Base-by-base conservation (phyloP, 2,329 filamentous ascomycete species). In the Trichoderma aggressivum region DNA sequence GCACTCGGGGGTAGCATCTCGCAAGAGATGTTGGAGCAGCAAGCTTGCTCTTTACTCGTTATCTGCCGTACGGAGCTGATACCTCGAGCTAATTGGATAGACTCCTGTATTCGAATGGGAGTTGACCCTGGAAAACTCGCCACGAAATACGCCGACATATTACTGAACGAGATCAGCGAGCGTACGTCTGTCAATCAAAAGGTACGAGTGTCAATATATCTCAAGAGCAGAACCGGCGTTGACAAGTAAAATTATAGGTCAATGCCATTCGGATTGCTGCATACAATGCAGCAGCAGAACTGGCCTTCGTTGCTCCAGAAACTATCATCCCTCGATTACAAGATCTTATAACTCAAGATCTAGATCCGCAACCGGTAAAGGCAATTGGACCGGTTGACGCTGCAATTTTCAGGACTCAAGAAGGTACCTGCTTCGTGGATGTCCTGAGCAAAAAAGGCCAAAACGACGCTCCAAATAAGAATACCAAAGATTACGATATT, bases 231-330 rank as follows among this genome's bases (percentile, higher is more conserved):
- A 18, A n/a, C 5, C 5, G 12, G 8, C 18, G 28, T 72, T 75
- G 43, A 74, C 34, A 24, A 24, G 24, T 18, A 28, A 53, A n/a
- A 34, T 56, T n/a, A n/a, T 55, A 82, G 78, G 76, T 78, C 74
- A 74, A 77, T 7, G 10, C 70, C 14, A 79, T 93, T 56, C 90
- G 89, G 76, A 82, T 84, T 53, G 95, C 95, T 66, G 92, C 95
- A 4, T 97, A 91, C 80, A 90, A 90, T 75, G 94, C 95, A 8
- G 93, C 93, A 12, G 94, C 94, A 47, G 96, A 98, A 77, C 85
- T 99, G 71, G 94, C 93, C 3, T 99, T 99, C 78, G 94, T 99
- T 30, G 92, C 95, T 5, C 96, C 96, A 0, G 92, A 96, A 56
- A 85, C 85, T 18, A 92, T 97, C 81, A 91, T 94, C 24, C 88